Conservation (phyloP, 805 yeast genomes). For the Hanseniaspora occidentalis region DNA sequence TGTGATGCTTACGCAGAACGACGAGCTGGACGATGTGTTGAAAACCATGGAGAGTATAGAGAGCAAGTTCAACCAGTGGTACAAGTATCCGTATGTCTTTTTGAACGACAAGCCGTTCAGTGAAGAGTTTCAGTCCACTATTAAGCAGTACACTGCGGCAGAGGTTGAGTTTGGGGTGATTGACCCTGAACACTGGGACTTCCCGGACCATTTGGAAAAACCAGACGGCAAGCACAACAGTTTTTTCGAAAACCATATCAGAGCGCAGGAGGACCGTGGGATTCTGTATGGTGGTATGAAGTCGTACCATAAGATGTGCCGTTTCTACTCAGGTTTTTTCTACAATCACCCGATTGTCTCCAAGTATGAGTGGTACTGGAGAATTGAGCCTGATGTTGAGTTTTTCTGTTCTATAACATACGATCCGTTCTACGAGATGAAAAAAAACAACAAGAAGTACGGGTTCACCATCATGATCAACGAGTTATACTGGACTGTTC, state of each 20-base stretch:
- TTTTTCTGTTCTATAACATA: conserved; percentile 85
- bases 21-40: conserved; percentile 67
- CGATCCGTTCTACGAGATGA: conserved; percentile 84
- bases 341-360: conserved; percentile 64
- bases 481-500: conserved; percentile 73
- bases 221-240: not conserved
- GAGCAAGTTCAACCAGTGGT: conserved; percentile 88
- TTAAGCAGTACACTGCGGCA: conserved; percentile 42
- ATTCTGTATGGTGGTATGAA: conserved; percentile 74
- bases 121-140: conserved; percentile 44
- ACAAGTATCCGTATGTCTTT: conserved; percentile 83
- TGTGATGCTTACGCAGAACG: conserved; percentile 71
- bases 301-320: conserved; percentile 89
- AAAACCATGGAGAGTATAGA: conserved; percentile 65
- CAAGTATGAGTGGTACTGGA: conserved; percentile 84
- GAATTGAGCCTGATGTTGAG: conserved; percentile 88
- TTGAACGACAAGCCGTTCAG: conserved; percentile 69
- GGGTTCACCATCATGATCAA: conserved; percentile 74
- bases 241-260: conserved; percentile 28
- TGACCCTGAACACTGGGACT: conserved; percentile 51
- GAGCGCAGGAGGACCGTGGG: conserved; percentile 69
- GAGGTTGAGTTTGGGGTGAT: conserved; percentile 63
- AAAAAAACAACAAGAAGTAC: conserved; percentile 50
- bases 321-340: conserved; percentile 79
- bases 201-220: conserved; percentile 29